phyloP scores from a whole-genome alignment of 108 stramenopile genomes.

The Pseudonitzschia multistriata region DNA sequence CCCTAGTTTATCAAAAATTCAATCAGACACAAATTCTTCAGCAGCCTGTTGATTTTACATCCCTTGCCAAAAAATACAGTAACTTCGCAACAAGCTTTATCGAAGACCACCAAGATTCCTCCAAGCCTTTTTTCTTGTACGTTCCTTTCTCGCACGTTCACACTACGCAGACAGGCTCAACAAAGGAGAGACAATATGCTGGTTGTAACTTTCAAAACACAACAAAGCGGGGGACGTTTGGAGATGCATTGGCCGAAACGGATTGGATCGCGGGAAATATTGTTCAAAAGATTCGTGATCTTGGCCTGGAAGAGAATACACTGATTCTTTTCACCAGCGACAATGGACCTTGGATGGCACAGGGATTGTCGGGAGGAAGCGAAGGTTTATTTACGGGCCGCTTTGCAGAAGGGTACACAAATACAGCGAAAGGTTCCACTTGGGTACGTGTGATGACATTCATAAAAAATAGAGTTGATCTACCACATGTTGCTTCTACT shows the following conservation, averaged over 20 bases:
- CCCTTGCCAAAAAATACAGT: conserved; percentile 43
- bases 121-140: conserved; percentile 51
- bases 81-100: conserved; percentile 40
- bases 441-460: conserved; percentile 16
- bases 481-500: not conserved
- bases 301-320: conserved; percentile 37
- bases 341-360: conserved; percentile 46
- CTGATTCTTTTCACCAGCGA: conserved; percentile 46
- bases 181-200: conserved; percentile 34
- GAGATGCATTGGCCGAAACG: conserved; percentile 48
- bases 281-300: conserved; percentile 21
- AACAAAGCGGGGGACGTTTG: conserved; percentile 42
- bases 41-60: conserved; percentile 54
- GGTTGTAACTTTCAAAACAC: conserved; percentile 20
- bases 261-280: conserved; percentile 48
- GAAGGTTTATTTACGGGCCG: conserved; percentile 41
- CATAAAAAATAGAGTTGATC: not conserved
- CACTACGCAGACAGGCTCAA: conserved; percentile 16
- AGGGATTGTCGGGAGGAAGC: conserved; percentile 25
- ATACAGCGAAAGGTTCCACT: conserved; percentile 47
- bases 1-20: conserved; percentile 35
- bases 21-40: conserved; percentile 38
- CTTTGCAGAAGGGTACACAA: conserved; percentile 31
- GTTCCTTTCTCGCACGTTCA: conserved; percentile 57
- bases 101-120: conserved; percentile 23